Evolutionary conservation across 148 eudicot species (phyloP), one percentile per base, ranked within the genome.

Genomic region (Rhododendron henanense): DNA sequence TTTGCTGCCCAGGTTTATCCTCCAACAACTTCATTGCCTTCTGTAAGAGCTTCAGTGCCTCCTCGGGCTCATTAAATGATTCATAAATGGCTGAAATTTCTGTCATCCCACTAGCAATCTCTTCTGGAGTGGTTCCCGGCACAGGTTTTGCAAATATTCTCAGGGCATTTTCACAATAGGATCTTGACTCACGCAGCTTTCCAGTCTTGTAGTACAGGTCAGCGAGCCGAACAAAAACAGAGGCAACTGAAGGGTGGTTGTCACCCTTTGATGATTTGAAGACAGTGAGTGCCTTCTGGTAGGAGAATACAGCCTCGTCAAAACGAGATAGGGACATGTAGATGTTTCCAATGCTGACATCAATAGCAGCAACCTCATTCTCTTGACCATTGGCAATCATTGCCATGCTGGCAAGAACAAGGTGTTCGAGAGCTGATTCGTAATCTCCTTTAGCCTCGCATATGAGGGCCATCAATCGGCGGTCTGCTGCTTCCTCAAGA

Each of bases 311-410:
- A 18, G 98, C 98, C 88, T 96, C 98, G 48, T 95, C 98, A 84
- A 91, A 95, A 47, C 98, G 92, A 83, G 95, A 90, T 6, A 95
- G 90, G 23, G 94, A 91, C 87, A 92, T 91, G 88, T 97, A 97
- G 80, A 95, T 89, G 89, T 95, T 94, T 85, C 99, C 99, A 45
- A 97, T 97, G 94, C 98, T 91, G 37, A 95, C 91, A 89, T 97
- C 99, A 79, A 95, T 93, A 23, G 98, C 84, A 78, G 99, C 99
- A 84, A 97, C 99, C 89, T 97, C 99, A 39, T 88, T 94, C 80
- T 97, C 99, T 87, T 97, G 99, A 77, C 95, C 98, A 84, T 97
- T 94, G 86, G 98, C 99, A 83, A 95, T 93, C 99, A 97, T 97
- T 10, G 98, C 98, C 98, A 97, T 95, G 93, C 98, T 94, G 83